These are phyloP conservation scores for Naganishia vaughanmartiniae DNA, from an alignment of 768 basidiomycete genomes.

Conservation along the genomic window DNA sequence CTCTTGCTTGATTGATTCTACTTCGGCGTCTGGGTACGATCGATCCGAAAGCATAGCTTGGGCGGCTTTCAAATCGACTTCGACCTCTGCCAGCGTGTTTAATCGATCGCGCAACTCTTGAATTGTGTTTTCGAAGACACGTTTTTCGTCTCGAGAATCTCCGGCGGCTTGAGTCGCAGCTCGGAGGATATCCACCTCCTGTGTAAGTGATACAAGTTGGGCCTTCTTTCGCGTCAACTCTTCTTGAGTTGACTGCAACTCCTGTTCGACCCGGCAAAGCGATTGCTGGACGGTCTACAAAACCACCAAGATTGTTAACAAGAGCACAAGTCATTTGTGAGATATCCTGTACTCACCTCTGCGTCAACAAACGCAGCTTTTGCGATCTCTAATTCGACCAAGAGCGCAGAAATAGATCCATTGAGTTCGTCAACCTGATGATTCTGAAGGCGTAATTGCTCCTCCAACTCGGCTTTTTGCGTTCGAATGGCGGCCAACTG, in stretches of 20 bases:
- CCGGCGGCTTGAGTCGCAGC: background rate
- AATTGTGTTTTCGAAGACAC: background rate
- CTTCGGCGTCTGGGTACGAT: background rate
- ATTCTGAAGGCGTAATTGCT: background rate
- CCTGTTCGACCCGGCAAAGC: background rate
- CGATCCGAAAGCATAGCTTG: background rate
- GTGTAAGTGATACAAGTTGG: background rate
- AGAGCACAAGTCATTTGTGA: too few relatives aligned
- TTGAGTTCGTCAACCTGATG: background rate
- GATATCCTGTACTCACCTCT: background rate
- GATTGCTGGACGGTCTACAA: background rate
- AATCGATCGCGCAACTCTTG: background rate
- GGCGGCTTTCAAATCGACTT: constrained; percentile 1
- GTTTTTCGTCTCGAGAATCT: background rate
- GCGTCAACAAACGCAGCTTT: background rate
- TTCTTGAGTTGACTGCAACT: background rate
- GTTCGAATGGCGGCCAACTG: constrained; percentile 7
- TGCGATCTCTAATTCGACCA: background rate
- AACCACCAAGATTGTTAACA: background rate
- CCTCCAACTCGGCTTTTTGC: constrained; percentile 2
- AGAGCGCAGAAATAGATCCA: background rate
- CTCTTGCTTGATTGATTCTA: background rate
- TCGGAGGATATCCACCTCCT: background rate
- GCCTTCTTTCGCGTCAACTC: constrained; percentile 6
- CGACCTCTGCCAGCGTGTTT: background rate